A percentile compares a stretch with the other conserved stretches of the same genome.
Conservation (phyloP, 2,329 filamentous ascomycete species). For the Penicillium palitans region DNA sequence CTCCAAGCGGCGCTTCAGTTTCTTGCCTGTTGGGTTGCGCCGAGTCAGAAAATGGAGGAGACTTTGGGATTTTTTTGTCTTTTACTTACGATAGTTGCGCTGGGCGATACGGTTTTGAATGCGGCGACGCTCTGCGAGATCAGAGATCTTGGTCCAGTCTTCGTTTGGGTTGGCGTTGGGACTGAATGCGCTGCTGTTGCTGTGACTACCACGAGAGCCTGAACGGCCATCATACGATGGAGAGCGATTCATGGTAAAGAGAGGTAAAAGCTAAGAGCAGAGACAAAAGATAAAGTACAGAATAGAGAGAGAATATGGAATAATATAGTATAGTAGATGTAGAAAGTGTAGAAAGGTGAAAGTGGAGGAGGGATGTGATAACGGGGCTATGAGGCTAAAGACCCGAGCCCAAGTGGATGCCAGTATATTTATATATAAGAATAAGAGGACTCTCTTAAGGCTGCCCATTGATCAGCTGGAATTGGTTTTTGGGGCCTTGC, state of each 20-base stretch:
- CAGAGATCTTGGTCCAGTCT: constrained; percentile 99
- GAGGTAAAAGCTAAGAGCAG: constrained; percentile 5
- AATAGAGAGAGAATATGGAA: neutral
- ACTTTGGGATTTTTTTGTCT: neutral
- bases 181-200: constrained; percentile 92
- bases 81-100: constrained; percentile 83
- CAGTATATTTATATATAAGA: constrained; percentile 24
- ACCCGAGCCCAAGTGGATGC: constrained; percentile 4
- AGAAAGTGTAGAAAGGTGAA: constrained; percentile 6
- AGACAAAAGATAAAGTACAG: constrained; percentile 8
- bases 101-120: constrained; percentile 98
- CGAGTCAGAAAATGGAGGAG: neutral
- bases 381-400: constrained; percentile 5
- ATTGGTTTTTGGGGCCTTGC: constrained; percentile 21
- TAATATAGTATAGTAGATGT: neutral
- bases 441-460: neutral
- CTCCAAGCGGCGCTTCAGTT: constrained; percentile 67
- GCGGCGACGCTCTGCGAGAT: constrained; percentile 86
- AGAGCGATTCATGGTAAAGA: constrained; percentile 35
- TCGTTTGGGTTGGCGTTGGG: constrained; percentile 92
- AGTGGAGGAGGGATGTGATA: constrained; percentile 3
- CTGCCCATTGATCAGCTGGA: constrained; percentile 26
- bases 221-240: constrained; percentile 30
- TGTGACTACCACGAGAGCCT: constrained; percentile 64
- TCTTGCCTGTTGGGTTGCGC: constrained; percentile 53